These are phyloP conservation scores for Solanum pinnatisectum DNA, from an alignment of 257 asterid species.

Conservation along the genomic window DNA sequence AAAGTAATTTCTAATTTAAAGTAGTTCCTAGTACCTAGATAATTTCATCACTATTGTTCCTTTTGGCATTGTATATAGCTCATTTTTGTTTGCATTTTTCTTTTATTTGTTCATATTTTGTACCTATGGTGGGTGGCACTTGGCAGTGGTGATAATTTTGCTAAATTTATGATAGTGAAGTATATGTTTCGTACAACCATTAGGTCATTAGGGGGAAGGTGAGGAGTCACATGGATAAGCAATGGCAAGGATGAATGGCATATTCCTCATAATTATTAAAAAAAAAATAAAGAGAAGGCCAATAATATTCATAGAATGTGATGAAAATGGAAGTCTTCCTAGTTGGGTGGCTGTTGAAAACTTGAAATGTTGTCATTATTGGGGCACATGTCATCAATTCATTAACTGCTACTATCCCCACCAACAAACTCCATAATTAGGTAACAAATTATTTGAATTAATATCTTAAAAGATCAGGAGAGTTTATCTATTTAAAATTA, in stretches of 20 bases:
- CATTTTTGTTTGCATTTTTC: neutral
- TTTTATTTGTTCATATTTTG: neutral
- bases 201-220: neutral
- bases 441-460: neutral
- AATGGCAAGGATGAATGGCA: neutral
- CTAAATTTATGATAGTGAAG: neutral
- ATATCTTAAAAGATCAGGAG: neutral
- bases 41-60: neutral
- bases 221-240: slow-evolving; percentile 10
- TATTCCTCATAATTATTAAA: neutral
- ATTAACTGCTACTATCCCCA: slow-evolving; percentile 22
- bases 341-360: slow-evolving; percentile 20
- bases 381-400: slow-evolving; percentile 39
- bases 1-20: neutral
- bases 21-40: neutral
- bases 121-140: neutral
- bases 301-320: neutral
- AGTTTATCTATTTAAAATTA: no score
- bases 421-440: slow-evolving; percentile 38
- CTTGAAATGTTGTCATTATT: slow-evolving; percentile 29
- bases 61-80: neutral
- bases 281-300: neutral
- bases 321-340: neutral
- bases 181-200: neutral
- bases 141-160: neutral